These are phyloP conservation scores for Naganishia cerealis DNA, from an alignment of 1,284 basidiomycete species.

Conservation along the genomic window DNA sequence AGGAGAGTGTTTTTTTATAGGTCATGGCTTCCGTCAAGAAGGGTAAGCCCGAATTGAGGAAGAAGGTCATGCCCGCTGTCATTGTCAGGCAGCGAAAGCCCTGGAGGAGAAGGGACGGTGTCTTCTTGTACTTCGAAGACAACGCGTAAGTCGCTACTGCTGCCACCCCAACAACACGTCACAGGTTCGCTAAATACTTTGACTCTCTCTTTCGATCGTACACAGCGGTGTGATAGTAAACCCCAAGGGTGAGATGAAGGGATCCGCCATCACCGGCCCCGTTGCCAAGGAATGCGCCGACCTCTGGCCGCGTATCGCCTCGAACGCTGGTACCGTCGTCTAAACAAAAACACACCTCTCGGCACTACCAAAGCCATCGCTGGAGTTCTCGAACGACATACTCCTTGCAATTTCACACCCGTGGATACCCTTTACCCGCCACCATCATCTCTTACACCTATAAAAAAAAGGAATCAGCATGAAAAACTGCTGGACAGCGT, in stretches of 20 bases:
- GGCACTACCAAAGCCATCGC: background rate
- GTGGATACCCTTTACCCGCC: background rate
- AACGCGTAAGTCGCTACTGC: slow-evolving; percentile 25
- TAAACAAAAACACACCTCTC: slow-evolving; percentile 48
- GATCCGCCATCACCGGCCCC: slow-evolving; percentile 95
- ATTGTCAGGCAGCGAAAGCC: slow-evolving; percentile 97
- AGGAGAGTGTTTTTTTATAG: background rate
- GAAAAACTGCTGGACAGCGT: background rate
- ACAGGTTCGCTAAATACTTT: background rate
- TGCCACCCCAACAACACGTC: background rate
- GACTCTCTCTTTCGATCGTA: background rate
- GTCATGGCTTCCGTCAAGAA: slow-evolving; percentile 98
- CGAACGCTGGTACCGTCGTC: slow-evolving; percentile 97
- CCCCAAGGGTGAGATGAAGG: slow-evolving; percentile 99
- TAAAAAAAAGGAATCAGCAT: background rate
- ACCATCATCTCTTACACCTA: background rate
- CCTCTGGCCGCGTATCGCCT: slow-evolving; percentile 98
- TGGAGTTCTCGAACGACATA: background rate
- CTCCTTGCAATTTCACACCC: background rate
- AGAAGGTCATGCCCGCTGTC: slow-evolving; percentile 99
- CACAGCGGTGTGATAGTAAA: slow-evolving; percentile 95
- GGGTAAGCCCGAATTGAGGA: slow-evolving; percentile 98
- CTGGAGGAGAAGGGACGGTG: slow-evolving; percentile 96
- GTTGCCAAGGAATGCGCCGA: slow-evolving; percentile 67
- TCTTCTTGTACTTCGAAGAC: slow-evolving; percentile 92